phyloP scores from a whole-genome alignment of 2,329 filamentous ascomycete genomes.

The Fusarium nelsonii region DNA sequence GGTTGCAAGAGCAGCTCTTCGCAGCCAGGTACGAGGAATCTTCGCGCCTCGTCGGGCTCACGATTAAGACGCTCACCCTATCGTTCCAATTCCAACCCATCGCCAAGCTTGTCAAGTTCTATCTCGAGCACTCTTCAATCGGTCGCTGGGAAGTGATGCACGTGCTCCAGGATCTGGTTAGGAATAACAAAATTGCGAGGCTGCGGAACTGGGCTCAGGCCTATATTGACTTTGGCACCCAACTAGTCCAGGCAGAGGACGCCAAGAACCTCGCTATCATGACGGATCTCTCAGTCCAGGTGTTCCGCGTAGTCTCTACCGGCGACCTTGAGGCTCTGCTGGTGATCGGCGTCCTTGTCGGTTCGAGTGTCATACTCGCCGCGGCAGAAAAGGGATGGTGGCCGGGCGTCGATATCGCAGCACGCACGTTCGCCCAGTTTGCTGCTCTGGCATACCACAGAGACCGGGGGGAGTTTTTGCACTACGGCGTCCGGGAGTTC shows the following conservation, averaged over 20 bases:
- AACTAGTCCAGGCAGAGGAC: neutral
- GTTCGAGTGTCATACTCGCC: neutral
- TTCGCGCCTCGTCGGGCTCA: neutral
- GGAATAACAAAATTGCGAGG: neutral
- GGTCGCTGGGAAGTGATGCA: neutral
- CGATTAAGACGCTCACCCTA: neutral
- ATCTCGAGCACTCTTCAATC: neutral
- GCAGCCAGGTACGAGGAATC: neutral
- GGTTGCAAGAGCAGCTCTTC: neutral
- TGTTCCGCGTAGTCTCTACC: neutral
- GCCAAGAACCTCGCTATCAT: neutral
- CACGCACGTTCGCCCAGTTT: neutral
- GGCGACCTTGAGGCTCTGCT: neutral
- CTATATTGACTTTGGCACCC: neutral
- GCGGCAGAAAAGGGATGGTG: neutral
- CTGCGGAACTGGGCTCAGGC: neutral
- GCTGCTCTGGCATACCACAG: neutral
- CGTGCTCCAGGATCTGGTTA: neutral
- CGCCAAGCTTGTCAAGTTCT: neutral
- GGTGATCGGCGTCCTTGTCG: neutral
- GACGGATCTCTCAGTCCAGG: neutral
- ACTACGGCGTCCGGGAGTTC: neutral
- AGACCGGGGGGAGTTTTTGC: neutral
- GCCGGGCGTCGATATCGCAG: neutral
- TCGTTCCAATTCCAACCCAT: neutral